Percentiles rank a stretch among this genome's conserved stretches.
phyloP scores from a whole-genome alignment of 805 yeast genomes.

The Aciculoconidium aculeatum region DNA sequence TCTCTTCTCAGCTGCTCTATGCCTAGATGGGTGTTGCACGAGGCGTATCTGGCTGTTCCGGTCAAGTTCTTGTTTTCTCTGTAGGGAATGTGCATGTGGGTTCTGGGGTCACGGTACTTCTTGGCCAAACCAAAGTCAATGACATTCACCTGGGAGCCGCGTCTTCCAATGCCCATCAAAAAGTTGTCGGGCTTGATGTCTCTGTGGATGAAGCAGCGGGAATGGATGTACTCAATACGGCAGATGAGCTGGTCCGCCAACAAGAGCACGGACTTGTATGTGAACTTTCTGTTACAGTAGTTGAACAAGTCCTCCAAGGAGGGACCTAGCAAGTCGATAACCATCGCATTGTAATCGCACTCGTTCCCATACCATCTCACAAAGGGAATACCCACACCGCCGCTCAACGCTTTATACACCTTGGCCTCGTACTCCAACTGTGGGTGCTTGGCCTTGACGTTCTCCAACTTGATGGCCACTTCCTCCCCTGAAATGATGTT shows the following conservation, averaged over 20 bases:
- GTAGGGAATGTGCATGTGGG: slow-evolving; percentile 92
- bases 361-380: slow-evolving; percentile 97
- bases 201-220: slow-evolving; percentile 83
- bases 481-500: slow-evolving; percentile 95
- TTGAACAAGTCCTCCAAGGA: slow-evolving; percentile 92
- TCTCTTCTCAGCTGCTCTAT: slow-evolving; percentile 96
- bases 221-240: slow-evolving; percentile 92
- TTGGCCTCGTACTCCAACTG: slow-evolving; percentile 96
- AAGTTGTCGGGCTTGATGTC: slow-evolving; percentile 83
- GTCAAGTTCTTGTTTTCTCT: slow-evolving; percentile 94
- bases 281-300: slow-evolving; percentile 90
- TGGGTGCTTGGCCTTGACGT: slow-evolving; percentile 88
- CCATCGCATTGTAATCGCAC: slow-evolving; percentile 95
- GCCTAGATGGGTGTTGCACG: slow-evolving; percentile 93
- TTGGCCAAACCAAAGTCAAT: slow-evolving; percentile 93
- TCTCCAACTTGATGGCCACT: slow-evolving; percentile 93
- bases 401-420: slow-evolving; percentile 88
- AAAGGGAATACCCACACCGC: slow-evolving; percentile 96
- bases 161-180: slow-evolving; percentile 82
- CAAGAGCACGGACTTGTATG: slow-evolving; percentile 86
- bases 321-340: slow-evolving; percentile 92
- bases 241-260: slow-evolving; percentile 92
- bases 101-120: slow-evolving; percentile 89
- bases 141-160: slow-evolving; percentile 93
- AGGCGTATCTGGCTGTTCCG: slow-evolving; percentile 96